A percentile compares a stretch with the other conserved stretches of the same genome.
phyloP scores from a whole-genome alignment of 2,329 filamentous ascomycete genomes.

The Cadophora sp. region DNA sequence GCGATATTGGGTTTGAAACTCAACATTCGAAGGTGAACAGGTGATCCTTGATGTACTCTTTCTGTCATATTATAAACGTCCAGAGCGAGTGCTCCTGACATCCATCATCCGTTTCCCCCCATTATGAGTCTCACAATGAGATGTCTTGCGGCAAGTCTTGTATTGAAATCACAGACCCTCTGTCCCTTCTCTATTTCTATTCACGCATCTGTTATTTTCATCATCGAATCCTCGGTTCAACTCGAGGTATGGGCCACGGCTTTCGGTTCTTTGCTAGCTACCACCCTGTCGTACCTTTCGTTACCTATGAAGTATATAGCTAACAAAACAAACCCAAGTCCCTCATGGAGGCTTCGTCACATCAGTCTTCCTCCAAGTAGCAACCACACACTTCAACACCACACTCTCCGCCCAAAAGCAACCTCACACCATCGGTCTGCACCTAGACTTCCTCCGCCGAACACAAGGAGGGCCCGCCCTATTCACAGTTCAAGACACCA shows the following conservation, averaged over 20 bases:
- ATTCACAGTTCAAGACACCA: slow-evolving; percentile 66
- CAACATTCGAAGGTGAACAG: background rate
- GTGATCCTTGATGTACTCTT: background rate
- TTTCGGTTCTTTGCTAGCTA: no score
- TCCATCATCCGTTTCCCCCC: no score
- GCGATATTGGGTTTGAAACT: background rate
- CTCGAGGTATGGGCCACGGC: no score
- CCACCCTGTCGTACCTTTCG: no score
- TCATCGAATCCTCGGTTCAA: no score
- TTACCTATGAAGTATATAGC: no score
- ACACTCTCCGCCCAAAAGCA: slow-evolving; percentile 64
- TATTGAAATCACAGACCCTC: no score
- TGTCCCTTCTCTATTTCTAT: no score
- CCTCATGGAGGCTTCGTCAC: slow-evolving; percentile 76
- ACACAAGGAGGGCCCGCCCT: slow-evolving; percentile 63
- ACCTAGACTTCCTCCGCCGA: slow-evolving; percentile 70
- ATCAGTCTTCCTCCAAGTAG: slow-evolving; percentile 65
- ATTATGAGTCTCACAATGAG: no score
- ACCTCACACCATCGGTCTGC: slow-evolving; percentile 68
- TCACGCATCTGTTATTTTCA: no score
- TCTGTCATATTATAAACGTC: slow-evolving; percentile 5
- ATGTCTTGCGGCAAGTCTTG: no score
- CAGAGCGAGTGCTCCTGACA: background rate
- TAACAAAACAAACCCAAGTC: slow-evolving; percentile 56
- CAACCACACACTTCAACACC: slow-evolving; percentile 62